phyloP scores from a whole-genome alignment of 2,329 filamentous ascomycete genomes.

The Trichophyton equinum region DNA sequence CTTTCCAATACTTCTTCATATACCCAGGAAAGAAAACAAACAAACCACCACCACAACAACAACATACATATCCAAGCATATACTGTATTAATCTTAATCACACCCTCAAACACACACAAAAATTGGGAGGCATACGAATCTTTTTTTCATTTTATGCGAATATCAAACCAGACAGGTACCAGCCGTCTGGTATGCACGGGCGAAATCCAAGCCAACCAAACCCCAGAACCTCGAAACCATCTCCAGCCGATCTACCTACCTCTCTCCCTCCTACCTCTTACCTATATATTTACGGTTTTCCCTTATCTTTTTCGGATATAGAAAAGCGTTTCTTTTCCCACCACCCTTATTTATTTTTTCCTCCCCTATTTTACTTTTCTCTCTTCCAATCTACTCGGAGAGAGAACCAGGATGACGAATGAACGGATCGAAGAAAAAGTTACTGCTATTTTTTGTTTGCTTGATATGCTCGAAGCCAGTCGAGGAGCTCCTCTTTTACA shows the following conservation, averaged over 20 bases:
- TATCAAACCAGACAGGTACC: neutral
- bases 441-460: neutral
- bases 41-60: neutral
- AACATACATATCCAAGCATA: neutral
- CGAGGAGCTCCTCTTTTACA: neutral
- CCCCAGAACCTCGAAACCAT: no score
- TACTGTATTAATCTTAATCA: conserved; percentile 1
- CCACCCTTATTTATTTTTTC: neutral
- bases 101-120: neutral
- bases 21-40: neutral
- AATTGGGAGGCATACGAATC: neutral
- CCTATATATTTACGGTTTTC: neutral
- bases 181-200: no score
- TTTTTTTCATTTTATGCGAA: neutral
- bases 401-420: neutral
- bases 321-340: neutral
- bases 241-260: no score
- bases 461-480: neutral
- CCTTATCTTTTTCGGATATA: conserved; percentile 3
- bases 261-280: neutral
- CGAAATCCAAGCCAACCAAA: no score
- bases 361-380: neutral
- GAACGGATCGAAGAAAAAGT: neutral
- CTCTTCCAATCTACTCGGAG: no score
- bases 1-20: neutral